Evolutionary conservation across 176 grass and related monocot genomes (phyloP), one percentile per base, ranked within the genome.

Genomic region (Rhipidocladum racemiflorum): DNA sequence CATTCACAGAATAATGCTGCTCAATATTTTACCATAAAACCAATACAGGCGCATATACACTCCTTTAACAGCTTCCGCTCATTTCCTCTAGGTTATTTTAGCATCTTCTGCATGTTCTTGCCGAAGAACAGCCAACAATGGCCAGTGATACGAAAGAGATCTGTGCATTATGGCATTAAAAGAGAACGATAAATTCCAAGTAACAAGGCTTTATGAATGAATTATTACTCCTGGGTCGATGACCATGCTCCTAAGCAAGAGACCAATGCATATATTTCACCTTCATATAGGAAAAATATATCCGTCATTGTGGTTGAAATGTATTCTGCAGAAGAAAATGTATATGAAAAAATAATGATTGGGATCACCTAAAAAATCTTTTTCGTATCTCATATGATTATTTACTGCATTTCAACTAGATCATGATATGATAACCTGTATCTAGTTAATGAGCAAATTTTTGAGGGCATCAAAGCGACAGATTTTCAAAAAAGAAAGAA

Each of bases 381-480:
- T 42, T 35, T 9, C 40, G 39, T 77, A 38, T 44, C 75, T 39
- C 27, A 54, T 77, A 40, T 59, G 44, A 72, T 89, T 87, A 83
- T 65, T 83, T 88, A 87, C 84, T 54, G 43, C 68, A 70, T 83
- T 69, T 76, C 77, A 75, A 85, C 70, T 81, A 61, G 57, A 83
- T 14, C 25, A 72, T 34, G 53, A 12, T 72, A 76, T n/a, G 78
- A 25, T 18, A 85, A 78, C 24, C 17, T 84, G 27, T 29, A 82
- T 50, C 77, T 55, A 65, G 48, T 77, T 10, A 69, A 45, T 20
- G 60, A 76, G 39, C 25, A 65, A 64, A 50, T 42, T 79, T 66
- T 45, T 65, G 15, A 85, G 23, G 5, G 27, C 38, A 68, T 5
- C 73, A 59, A 69, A 77, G 20, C 2, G 21, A 85, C 70, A 15